Conservation (phyloP, 441 rosid genomes). For the Melastoma candidum region DNA sequence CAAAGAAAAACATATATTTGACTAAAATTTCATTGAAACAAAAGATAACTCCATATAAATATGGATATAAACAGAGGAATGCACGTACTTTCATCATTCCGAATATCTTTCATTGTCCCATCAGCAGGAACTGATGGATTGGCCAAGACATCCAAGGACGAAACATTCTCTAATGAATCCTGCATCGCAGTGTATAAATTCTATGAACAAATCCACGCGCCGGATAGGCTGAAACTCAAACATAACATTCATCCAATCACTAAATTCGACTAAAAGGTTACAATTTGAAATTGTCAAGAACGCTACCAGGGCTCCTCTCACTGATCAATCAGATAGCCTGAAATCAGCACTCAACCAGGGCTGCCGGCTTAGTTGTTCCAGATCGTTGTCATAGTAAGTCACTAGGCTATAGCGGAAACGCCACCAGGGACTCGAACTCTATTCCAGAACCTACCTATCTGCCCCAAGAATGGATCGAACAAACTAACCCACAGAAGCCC, state of each 20-base stretch:
- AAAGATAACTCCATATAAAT: constrained; percentile 8
- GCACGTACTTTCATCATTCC: constrained; percentile 19
- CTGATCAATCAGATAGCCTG: too few species aligned
- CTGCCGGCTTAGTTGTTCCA: too few species aligned
- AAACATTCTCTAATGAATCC: constrained; percentile 32
- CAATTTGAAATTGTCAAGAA: too few species aligned
- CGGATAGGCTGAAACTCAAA: background rate
- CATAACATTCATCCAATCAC: background rate
- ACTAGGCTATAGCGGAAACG: too few species aligned
- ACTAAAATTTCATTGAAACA: constrained; percentile 5
- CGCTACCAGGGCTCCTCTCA: too few species aligned
- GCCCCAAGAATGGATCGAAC: too few species aligned
- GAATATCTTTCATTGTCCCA: constrained; percentile 22
- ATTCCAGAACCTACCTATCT: too few species aligned
- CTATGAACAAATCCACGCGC: constrained; percentile 9
- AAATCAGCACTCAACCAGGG: too few species aligned
- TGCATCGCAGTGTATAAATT: constrained; percentile 23
- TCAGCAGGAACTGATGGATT: constrained; percentile 25
- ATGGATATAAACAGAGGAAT: background rate
- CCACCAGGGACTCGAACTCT: too few species aligned
- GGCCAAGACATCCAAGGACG: constrained; percentile 14
- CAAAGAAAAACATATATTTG: background rate
- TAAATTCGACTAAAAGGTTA: too few species aligned
- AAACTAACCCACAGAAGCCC: too few species aligned
- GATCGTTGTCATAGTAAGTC: too few species aligned